These are phyloP conservation scores for Russula compacta DNA, from an alignment of 768 basidiomycete species.

Conservation along the genomic window DNA sequence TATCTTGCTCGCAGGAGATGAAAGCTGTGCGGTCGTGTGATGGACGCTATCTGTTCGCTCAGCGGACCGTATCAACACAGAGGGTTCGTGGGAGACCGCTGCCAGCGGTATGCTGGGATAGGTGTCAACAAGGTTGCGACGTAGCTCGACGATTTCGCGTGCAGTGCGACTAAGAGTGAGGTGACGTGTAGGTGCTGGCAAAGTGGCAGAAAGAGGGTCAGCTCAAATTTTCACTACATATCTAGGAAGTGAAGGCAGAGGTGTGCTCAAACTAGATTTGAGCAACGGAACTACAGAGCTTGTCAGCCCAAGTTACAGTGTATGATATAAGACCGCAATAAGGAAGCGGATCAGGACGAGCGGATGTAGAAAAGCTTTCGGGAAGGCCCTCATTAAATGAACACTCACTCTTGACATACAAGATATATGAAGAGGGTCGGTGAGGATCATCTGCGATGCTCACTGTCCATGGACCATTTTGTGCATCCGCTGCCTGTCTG, in stretches of 20 bases:
- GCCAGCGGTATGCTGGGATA: constrained; percentile 52
- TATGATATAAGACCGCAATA: too few species aligned
- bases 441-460: constrained; percentile 60
- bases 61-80: constrained; percentile 39
- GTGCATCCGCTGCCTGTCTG: constrained; percentile 38
- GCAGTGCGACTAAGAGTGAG: constrained; percentile 74
- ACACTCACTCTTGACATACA: constrained; percentile 84
- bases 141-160: constrained; percentile 68
- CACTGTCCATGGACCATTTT: constrained; percentile 80
- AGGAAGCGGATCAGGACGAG: too few species aligned
- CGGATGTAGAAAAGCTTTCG: too few species aligned
- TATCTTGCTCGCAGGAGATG: constrained; percentile 56
- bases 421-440: constrained; percentile 43
- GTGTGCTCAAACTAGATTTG: background rate
- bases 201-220: background rate
- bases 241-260: background rate
- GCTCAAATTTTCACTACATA: background rate
- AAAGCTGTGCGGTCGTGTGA: constrained; percentile 49
- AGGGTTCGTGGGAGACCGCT: constrained; percentile 48
- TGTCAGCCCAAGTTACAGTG: too few species aligned
- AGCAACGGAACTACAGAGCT: too few species aligned
- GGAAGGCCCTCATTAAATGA: too few species aligned
- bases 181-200: constrained; percentile 79
- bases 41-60: constrained; percentile 78
- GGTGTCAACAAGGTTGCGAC: constrained; percentile 63